These are phyloP conservation scores for Paecilomyces dactylethromorphus DNA, from an alignment of 2,329 filamentous ascomycete species.

Conservation along the genomic window DNA sequence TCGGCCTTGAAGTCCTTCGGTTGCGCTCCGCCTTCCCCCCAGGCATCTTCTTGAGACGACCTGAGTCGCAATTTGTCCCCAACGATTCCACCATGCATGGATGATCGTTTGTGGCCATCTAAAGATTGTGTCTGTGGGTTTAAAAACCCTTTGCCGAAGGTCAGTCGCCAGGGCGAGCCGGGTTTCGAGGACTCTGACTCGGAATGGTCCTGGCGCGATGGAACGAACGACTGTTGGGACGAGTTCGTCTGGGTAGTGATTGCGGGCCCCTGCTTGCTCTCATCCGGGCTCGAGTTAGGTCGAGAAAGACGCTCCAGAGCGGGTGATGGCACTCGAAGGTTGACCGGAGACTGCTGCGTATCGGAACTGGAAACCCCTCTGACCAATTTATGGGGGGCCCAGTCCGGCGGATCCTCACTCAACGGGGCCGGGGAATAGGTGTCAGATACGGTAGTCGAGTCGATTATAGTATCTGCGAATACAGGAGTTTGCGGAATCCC, in stretches of 20 bases:
- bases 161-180: constrained; percentile 28
- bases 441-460: constrained; percentile 12
- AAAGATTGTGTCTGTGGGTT: constrained; percentile 13
- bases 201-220: constrained; percentile 15
- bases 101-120: constrained; percentile 22
- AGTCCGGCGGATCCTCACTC: constrained; percentile 16
- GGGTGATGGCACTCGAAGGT: constrained; percentile 20
- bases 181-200: constrained; percentile 24
- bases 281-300: constrained; percentile 25
- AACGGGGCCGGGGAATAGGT: constrained; percentile 11
- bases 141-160: constrained; percentile 25
- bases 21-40: constrained; percentile 11
- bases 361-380: constrained; percentile 6
- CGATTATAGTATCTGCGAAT: constrained; percentile 21
- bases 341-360: constrained; percentile 21
- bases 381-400: constrained; percentile 15
- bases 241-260: constrained; percentile 18
- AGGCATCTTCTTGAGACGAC: constrained; percentile 20
- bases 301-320: constrained; percentile 18
- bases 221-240: constrained; percentile 18
- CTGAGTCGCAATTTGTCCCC: constrained; percentile 21
- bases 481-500: constrained; percentile 22
- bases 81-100: constrained; percentile 15
- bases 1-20: constrained; percentile 22
- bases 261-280: constrained; percentile 14